These are phyloP conservation scores for Trypanosoma melophagium DNA, from an alignment of 208 protist species.

Conservation along the genomic window DNA sequence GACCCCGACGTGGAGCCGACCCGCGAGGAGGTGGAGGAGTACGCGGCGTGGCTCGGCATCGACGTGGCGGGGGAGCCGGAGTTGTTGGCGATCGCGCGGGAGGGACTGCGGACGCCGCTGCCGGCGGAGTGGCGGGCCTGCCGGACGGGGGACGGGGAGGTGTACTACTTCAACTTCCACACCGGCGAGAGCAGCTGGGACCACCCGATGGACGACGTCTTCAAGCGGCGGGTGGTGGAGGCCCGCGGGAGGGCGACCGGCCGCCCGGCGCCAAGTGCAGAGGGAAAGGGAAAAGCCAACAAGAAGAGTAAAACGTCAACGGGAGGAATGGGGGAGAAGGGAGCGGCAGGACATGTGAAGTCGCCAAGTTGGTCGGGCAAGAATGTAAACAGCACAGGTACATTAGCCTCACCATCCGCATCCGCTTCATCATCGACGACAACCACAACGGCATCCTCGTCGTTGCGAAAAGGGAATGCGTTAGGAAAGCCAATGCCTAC, in stretches of 20 bases:
- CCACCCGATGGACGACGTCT: slow-evolving; percentile 93
- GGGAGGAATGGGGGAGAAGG: background rate
- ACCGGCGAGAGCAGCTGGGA: slow-evolving; percentile 92
- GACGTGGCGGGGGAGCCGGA: slow-evolving; percentile 71
- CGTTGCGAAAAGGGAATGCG: too few species aligned
- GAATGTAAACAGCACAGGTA: background rate
- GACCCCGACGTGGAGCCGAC: slow-evolving; percentile 88
- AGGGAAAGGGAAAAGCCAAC: slow-evolving; percentile 9
- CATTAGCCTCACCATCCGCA: background rate
- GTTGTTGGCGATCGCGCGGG: slow-evolving; percentile 88
- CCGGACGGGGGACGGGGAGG: slow-evolving; percentile 77
- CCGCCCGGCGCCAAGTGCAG: too few species aligned
- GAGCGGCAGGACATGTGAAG: slow-evolving; percentile 15
- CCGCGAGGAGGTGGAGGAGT: slow-evolving; percentile 87
- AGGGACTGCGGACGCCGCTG: slow-evolving; percentile 91
- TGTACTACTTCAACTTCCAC: slow-evolving; percentile 96
- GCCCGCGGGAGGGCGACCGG: slow-evolving; percentile 43
- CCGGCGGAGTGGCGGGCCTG: slow-evolving; percentile 91
- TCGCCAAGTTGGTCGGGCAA: background rate
- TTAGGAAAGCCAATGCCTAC: background rate
- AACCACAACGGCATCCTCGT: background rate
- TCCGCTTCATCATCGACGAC: background rate
- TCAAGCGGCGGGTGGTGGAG: slow-evolving; percentile 57
- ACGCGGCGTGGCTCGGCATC: slow-evolving; percentile 94
- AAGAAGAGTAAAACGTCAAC: slow-evolving; percentile 1